Base-by-base conservation (phyloP, 305 asterid genomes). In the Solanum hybrid region DNA sequence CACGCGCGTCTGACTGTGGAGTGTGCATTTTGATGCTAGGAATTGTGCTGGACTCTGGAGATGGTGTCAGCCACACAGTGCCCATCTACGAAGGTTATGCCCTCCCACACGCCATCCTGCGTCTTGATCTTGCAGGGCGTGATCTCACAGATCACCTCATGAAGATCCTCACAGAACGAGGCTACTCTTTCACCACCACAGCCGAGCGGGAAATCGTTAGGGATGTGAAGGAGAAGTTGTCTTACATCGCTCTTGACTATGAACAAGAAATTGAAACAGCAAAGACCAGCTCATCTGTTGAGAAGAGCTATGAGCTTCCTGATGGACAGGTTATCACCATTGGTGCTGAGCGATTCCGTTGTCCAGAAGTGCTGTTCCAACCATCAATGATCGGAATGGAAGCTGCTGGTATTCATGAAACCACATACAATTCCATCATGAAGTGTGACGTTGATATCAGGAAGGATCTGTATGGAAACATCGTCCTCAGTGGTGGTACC, bases 341-440 rank as follows among this genome's bases (percentile, higher is more conserved):
- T 34, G 92, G 92, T 14, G 89, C 89, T 28, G 92, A 90, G 89
- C 86, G 92, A 28, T 91, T 91, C 92, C 92, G 92, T 18, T 91
- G 92, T 81, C 92, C 92, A 6, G 97, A 95, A 92, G 95, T 94
- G 76, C 94, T 95, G 86, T 95, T 95, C 94, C 95, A 94, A 92
- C 97, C 97, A 51, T 95, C 97, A 16, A 92, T 94, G 93, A 92
- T 94, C 24, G 97, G 97, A 42, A 94, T 95, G 95, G 97, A 95
- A 95, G 94, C 97, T 86, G 92, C 95, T 89, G 97, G 97, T 14
- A 95, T 95, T 39, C 97, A 95, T 9, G 97, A 94, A 89, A 93
- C 96, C 2, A 94, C 96, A 33, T 94, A 94, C 89, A 94, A 94
- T 73, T 94, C 96, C 18, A 94, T 94, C 92, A 93, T 94, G 95